phyloP scores from a whole-genome alignment of 768 basidiomycete genomes.

The Leccinum uliginosum region DNA sequence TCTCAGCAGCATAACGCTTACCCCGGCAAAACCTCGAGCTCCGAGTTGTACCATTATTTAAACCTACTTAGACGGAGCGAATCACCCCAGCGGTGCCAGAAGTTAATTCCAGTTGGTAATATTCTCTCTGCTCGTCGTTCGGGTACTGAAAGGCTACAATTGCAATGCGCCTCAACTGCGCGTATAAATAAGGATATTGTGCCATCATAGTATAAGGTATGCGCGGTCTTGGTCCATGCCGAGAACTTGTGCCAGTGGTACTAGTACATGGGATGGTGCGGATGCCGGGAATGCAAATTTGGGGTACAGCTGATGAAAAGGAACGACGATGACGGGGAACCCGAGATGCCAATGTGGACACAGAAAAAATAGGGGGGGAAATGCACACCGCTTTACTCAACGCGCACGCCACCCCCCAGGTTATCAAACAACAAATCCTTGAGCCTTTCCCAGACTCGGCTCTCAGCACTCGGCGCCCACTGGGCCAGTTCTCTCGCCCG shows the following conservation, averaged over 20 bases:
- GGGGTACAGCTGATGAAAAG: conserved; percentile 13
- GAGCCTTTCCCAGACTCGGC: conserved; percentile 25
- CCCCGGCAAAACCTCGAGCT: conserved; percentile 2
- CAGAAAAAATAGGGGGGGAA: neutral
- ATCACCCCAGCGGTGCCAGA: neutral
- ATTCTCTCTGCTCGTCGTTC: conserved; percentile 4
- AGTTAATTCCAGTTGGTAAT: conserved; percentile 2
- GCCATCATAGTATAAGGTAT: conserved; percentile 21
- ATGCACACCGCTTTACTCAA: conserved; percentile 16
- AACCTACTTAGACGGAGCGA: neutral
- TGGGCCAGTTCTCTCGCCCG: conserved; percentile 15
- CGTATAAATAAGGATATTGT: conserved; percentile 18
- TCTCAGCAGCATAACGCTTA: conserved; percentile 8
- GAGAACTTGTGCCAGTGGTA: conserved; percentile 9
- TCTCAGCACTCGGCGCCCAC: conserved; percentile 14
- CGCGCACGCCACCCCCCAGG: conserved; percentile 14
- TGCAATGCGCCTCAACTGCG: conserved; percentile 20
- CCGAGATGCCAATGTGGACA: conserved; percentile 5
- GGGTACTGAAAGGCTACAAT: conserved; percentile 13
- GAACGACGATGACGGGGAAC: conserved; percentile 1
- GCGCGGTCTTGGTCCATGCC: conserved; percentile 23
- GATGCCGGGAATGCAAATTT: conserved; percentile 22
- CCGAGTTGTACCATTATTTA: conserved; percentile 15
- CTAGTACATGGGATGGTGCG: conserved; percentile 22
- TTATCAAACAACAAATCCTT: conserved; percentile 30